phyloP scores from a whole-genome alignment of 495 filamentous ascomycete species.

The Podospora comata region DNA sequence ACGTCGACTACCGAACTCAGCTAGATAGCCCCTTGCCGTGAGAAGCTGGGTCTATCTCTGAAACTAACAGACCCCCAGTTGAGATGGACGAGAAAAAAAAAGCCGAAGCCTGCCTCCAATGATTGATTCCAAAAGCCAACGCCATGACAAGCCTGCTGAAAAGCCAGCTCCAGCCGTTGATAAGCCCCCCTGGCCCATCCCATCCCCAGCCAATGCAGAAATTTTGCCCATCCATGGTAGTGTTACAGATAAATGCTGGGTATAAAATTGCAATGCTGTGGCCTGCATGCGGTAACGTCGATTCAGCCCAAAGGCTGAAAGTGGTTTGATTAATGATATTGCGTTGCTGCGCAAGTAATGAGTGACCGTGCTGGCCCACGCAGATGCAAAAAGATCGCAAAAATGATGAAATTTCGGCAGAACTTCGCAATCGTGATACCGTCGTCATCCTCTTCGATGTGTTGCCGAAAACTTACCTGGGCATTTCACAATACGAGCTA shows the following conservation, averaged over 20 bases:
- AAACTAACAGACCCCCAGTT: background rate
- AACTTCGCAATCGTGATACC: background rate
- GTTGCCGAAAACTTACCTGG: background rate
- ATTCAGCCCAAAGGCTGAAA: background rate
- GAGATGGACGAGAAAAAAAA: background rate
- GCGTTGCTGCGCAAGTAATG: background rate
- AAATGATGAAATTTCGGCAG: background rate
- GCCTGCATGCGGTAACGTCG: background rate
- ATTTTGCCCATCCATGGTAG: background rate
- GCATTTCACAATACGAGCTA: background rate
- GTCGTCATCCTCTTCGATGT: background rate
- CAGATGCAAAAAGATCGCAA: background rate
- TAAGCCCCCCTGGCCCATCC: background rate
- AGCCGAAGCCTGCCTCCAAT: background rate
- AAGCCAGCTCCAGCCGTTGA: background rate
- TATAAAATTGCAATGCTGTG: background rate
- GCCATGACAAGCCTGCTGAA: background rate
- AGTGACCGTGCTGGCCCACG: background rate
- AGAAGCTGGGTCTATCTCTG: background rate
- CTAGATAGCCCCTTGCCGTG: background rate
- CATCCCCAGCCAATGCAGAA: background rate
- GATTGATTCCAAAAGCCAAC: background rate
- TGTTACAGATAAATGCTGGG: background rate
- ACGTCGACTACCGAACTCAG: background rate
- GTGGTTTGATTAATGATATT: background rate